Conservation (phyloP, 164 flowering plant genomes). For the Berberis thunbergii region DNA sequence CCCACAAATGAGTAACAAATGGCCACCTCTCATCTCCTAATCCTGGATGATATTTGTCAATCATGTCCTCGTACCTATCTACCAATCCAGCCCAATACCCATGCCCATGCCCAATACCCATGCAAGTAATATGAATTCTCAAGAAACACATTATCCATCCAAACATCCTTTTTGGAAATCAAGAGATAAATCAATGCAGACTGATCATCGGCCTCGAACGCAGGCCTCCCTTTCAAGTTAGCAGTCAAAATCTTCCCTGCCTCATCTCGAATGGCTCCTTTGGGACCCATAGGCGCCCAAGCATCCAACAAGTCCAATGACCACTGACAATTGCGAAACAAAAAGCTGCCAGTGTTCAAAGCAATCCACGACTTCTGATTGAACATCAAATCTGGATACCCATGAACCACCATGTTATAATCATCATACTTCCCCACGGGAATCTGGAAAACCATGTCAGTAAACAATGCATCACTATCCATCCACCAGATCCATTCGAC, state of each 20-base stretch:
- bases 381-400: constrained; percentile 74
- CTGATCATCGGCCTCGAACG: constrained; percentile 94
- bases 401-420: constrained; percentile 72
- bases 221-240: constrained; percentile 67
- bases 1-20: constrained; percentile 93
- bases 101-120: constrained; percentile 88
- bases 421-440: constrained; percentile 54
- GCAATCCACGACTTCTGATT: constrained; percentile 84
- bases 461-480: constrained; percentile 94
- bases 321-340: constrained; percentile 93
- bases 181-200: constrained; percentile 82
- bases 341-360: constrained; percentile 77
- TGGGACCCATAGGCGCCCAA: constrained; percentile 98
- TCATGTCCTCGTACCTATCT: constrained; percentile 81
- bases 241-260: constrained; percentile 82
- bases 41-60: constrained; percentile 84
- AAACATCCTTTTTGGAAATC: constrained; percentile 54
- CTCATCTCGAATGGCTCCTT: constrained; percentile 71
- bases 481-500: constrained; percentile 99
- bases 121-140: constrained; percentile 82
- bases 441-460: constrained; percentile 87
- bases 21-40: constrained; percentile 97
- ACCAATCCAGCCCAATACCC: constrained; percentile 89
- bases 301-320: constrained; percentile 76
- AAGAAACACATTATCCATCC: constrained; percentile 68